Evolutionary conservation across 345 rosid genomes (phyloP), one percentile per base, ranked within the genome.

Genomic region (Lepidium aucheri): DNA sequence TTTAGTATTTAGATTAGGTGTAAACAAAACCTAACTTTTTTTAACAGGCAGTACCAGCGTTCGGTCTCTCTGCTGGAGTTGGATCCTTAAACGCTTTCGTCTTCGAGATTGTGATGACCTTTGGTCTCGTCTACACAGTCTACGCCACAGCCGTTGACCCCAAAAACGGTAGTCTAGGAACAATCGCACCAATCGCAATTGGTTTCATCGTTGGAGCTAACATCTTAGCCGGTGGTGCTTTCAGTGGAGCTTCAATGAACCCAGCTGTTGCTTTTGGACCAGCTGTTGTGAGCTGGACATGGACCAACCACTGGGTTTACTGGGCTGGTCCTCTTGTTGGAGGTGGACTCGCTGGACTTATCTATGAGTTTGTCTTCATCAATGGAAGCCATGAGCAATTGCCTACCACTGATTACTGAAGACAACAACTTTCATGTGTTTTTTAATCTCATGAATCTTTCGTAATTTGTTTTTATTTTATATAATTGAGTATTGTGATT

Each of bases 71-170:
- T 0, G 72, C 81, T 0, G 97, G 96, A 3, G 94, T 91, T 2
- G 79, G 82, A 42, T 86, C 74, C 24, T 74, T 86, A 76, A 85
- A 91, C 79, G 96, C 91, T 0, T 56, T 88, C 11, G 94, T 91
- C 3, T 84, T 91, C 52, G 97, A 91, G 83, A 91, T 88, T 70
- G 97, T 88, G 65, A 91, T 91, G 97, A 91, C 97, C 3, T 91
- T 88, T 52, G 97, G 97, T 1, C 79, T 90, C 18, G 95, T 90
- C 11, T 90, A 90, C 84, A 91, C 94, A 0, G 97, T 91, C 1
- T 91, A 91, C 76, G 97, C 96, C 49, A 91, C 97, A 2, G 97
- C 97, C n/a, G 8, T 91, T 9, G 97, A 91, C 74, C 97, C 97
- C 0, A 91, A 88, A 75, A 88, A 70, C 62, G 97, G 97, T 1